Evolutionary conservation across 2,329 filamentous ascomycete species (phyloP).

Genomic region (Colletotrichum kahawae): DNA sequence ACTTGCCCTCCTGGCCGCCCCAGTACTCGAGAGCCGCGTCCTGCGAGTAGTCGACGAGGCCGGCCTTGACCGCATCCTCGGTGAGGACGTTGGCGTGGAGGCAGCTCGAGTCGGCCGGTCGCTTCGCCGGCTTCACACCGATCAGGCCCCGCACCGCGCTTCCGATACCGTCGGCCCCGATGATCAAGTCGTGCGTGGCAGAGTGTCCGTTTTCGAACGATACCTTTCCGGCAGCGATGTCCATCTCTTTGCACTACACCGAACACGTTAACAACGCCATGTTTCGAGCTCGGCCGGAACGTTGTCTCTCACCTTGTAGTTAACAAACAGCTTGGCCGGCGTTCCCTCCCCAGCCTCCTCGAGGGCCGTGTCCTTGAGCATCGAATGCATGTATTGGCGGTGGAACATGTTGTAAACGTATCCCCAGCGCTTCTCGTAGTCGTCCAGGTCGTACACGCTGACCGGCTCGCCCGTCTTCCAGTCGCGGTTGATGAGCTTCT

Average conservation of each 20-base stretch:
- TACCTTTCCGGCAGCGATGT: constrained; percentile 54
- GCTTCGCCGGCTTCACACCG: constrained; percentile 65
- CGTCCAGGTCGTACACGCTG: constrained; percentile 66
- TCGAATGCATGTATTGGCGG: constrained; percentile 70
- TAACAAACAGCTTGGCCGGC: constrained; percentile 59
- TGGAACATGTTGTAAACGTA: constrained; percentile 74
- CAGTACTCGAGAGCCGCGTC: constrained; percentile 71
- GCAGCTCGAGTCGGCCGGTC: constrained; percentile 65
- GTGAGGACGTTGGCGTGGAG: constrained; percentile 69
- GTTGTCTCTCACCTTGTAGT: constrained; percentile 50
- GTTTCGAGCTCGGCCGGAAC: background rate
- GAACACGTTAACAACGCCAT: background rate
- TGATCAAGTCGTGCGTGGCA: constrained; percentile 61
- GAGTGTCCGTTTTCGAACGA: constrained; percentile 57
- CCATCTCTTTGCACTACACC: constrained; percentile 51
- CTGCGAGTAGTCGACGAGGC: constrained; percentile 66
- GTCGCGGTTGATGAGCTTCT: constrained; percentile 71
- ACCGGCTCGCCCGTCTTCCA: constrained; percentile 72
- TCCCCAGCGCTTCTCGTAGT: constrained; percentile 71
- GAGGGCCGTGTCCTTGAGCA: constrained; percentile 66
- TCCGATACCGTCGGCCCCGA: constrained; percentile 72
- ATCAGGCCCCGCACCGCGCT: constrained; percentile 67
- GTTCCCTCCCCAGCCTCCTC: constrained; percentile 56
- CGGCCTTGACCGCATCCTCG: constrained; percentile 62
- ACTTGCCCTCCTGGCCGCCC: constrained; percentile 68